Base-by-base conservation (phyloP, 495 filamentous ascomycete species). In the Penicillium longicatenatum region DNA sequence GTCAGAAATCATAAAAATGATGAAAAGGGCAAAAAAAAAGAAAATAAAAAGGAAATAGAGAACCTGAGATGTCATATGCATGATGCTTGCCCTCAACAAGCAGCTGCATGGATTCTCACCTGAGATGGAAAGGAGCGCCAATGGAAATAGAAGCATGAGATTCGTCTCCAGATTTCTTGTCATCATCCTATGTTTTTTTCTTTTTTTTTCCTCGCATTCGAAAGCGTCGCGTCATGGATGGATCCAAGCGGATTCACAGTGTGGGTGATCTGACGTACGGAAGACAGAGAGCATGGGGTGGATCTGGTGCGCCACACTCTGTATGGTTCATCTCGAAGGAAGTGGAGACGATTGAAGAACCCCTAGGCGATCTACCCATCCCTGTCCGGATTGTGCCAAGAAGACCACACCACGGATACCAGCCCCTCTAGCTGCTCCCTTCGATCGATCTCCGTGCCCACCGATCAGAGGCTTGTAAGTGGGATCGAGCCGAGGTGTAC, bases 261-360 rank as follows among this genome's bases (percentile, higher is more conserved):
- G 41, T 64, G 62, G 46, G 41, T 56, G 52, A 64, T 64, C 50
- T 52, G 64, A 67, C 63, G 54, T 63, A 63, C 60, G 63, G 47
- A 22, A 51, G 24, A 39, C 14, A 19, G 33, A 42, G 56, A 61
- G 48, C 52, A 43, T 26, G 43, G 59, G 21, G 50, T 58, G 60
- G 50, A 62, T 58, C 55, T 55, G 22, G 45, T 29, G 45, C 54
- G 60, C 55, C 55, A 58, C 59, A 58, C 46, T 39, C 31, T 48
- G 48, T 35, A 39, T 58, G 42, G 54, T 57, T 59, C 61, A 58
- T 62, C 62, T 68, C 59, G 63, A 68, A 63, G 65, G 35, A 68
- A 69, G 66, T 67, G 60, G 64, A 60, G 64, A 48, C 21, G 24
- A 54, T 63, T 63, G 60, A 66, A 61, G 65, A 68, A 68, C 58